phyloP scores from a whole-genome alignment of 139 green algal genomes.

The Chlamydomonas applanata region DNA sequence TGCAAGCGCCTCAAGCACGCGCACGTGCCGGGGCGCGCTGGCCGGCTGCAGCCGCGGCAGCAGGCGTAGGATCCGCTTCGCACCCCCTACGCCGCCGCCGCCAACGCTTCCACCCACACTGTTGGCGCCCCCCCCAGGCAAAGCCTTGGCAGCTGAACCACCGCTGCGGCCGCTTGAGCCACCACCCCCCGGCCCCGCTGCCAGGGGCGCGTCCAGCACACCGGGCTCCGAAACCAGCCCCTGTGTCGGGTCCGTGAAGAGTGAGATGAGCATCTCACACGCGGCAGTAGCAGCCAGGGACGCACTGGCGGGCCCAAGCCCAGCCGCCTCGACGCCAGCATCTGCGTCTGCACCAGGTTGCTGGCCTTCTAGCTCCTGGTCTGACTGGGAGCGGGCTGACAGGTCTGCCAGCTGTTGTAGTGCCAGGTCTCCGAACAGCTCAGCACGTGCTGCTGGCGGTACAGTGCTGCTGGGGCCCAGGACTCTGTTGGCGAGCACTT shows the following conservation, averaged over 20 bases:
- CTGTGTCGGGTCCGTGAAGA: constrained; percentile 52
- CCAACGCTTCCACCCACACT: background rate
- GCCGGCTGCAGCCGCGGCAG: constrained; percentile 38
- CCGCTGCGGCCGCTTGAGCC: no score
- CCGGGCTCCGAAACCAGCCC: constrained; percentile 30
- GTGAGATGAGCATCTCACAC: constrained; percentile 35
- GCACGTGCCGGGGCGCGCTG: constrained; percentile 19
- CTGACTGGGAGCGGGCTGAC: constrained; percentile 3
- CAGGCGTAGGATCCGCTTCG: constrained; percentile 35
- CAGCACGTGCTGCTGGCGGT: constrained; percentile 27
- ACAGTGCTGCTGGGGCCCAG: constrained; percentile 22
- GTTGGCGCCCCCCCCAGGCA: no score
- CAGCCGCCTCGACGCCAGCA: background rate
- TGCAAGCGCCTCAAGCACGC: constrained; percentile 41
- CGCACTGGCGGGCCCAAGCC: background rate
- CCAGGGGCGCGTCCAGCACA: background rate
- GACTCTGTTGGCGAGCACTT: constrained; percentile 34
- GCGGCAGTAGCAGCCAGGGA: constrained; percentile 28
- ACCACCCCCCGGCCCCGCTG: no score
- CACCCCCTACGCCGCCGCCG: background rate
- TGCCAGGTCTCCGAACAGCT: constrained; percentile 51
- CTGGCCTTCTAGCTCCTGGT: constrained; percentile 7
- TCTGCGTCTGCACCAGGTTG: background rate
- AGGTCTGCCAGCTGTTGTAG: constrained; percentile 45
- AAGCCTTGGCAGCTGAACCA: no score